Base-by-base conservation (phyloP, 2,329 filamentous ascomycete genomes). In the Beauveria sp. region DNA sequence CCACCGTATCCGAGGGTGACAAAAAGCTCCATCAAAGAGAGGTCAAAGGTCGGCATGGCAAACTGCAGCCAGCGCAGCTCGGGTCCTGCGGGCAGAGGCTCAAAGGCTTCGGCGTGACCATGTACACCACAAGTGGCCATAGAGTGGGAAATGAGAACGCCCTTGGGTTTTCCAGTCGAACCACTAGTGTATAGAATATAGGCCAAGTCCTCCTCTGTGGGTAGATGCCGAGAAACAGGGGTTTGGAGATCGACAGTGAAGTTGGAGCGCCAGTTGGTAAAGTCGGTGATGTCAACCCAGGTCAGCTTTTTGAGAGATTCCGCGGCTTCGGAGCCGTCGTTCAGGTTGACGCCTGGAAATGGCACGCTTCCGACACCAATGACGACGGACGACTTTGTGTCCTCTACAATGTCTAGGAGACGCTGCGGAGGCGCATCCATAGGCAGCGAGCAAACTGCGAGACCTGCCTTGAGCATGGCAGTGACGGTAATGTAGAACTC, bases 121-220 rank as follows among this genome's bases (percentile, higher is more conserved):
- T 56, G 57, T n/a, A 63, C 52, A 28, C 55, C 55, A 16, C 53
- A 60, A 5, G 52, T 63, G 18, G 62, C 62, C 50, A 60, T 58
- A 22, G 91, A 46, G 91, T 96, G n/a, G 10, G 60, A 90, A 92
- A 81, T 96, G 89, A 96, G 89, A 51, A 81, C 78, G 3, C 79
- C 79, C 65, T 82, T 82, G 5, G 79, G 79, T 12, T 71, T 74
- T 3, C 79, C 79, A 1, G 79, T 82, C 7, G 78, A 82, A 22
- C 75, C 75, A 22, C 78, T 80, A 20, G 79, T 80, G 64, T 79
- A 80, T 48, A 79, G 76, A 10, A 73, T 66, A 53, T 73, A 74
- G 52, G 67, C 69, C 4, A 71, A 68, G 34, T 68, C 64, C 12
- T 70, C 64, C n/a, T 69, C 66, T 79, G 57, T 43, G 5, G 62